A percentile compares a stretch with the other conserved stretches of the same genome.
These are phyloP conservation scores for Millerozyma miso DNA, from an alignment of 805 yeast species.

Conservation along the genomic window DNA sequence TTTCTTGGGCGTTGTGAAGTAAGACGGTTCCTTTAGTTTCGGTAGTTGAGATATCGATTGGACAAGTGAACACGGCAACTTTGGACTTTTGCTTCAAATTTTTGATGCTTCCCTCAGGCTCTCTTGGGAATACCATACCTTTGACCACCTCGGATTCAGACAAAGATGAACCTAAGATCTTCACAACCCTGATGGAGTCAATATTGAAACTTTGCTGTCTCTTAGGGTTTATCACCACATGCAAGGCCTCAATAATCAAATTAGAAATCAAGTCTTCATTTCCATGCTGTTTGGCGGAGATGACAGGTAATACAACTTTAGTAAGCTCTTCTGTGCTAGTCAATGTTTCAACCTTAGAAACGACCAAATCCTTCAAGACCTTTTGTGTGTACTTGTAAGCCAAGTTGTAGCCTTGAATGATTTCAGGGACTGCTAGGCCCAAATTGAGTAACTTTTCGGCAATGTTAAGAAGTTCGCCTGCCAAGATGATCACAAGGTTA, in stretches of 20 bases:
- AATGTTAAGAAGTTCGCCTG: conserved; percentile 85
- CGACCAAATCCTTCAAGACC: conserved; percentile 61
- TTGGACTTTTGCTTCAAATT: conserved; percentile 58
- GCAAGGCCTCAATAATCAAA: conserved; percentile 81
- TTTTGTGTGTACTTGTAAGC: conserved; percentile 75
- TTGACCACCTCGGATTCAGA: conserved; percentile 72
- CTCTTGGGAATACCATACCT: conserved; percentile 98
- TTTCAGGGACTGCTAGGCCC: conserved; percentile 89
- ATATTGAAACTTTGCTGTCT: conserved; percentile 72
- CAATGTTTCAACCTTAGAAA: conserved; percentile 59
- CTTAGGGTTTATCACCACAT: conserved; percentile 65
- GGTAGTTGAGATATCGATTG: conserved; percentile 92
- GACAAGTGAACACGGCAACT: conserved; percentile 91
- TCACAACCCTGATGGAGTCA: conserved; percentile 91
- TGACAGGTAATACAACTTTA: conserved; percentile 79
- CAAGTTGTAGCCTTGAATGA: conserved; percentile 85
- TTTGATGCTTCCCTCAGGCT: conserved; percentile 90
- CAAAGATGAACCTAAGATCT: conserved; percentile 89
- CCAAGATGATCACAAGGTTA: conserved; percentile 83
- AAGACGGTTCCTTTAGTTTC: conserved; percentile 98
- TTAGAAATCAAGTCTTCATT: conserved; percentile 72
- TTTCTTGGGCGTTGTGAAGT: conserved; percentile 92
- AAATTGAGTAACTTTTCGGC: conserved; percentile 80
- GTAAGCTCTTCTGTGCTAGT: conserved; percentile 50
- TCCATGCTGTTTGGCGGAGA: conserved; percentile 92